Conservation (phyloP, 1,284 basidiomycete species). For the Cutaneotrichosporon cutaneum region DNA sequence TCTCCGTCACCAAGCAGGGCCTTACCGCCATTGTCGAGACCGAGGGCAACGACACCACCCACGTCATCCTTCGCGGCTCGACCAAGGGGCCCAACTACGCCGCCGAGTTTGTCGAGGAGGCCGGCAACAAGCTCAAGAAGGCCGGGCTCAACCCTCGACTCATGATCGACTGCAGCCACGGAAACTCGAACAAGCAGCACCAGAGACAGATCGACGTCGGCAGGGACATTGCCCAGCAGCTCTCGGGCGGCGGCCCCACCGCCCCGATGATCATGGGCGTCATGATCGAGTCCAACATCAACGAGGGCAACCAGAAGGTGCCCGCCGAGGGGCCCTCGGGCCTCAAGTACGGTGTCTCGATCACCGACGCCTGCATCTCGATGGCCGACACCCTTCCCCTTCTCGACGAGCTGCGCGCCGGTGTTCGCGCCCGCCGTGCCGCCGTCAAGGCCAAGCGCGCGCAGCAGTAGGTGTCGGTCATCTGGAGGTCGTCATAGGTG, state of each 20-base stretch:
- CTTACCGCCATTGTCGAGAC: slow-evolving; percentile 89
- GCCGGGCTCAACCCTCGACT: slow-evolving; percentile 75
- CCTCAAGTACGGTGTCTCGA: slow-evolving; percentile 74
- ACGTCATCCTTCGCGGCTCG: slow-evolving; percentile 86
- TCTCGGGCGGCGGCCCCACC: slow-evolving; percentile 66
- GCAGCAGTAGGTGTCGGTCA: slow-evolving; percentile 1
- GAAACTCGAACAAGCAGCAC: slow-evolving; percentile 63
- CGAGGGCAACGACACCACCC: slow-evolving; percentile 54
- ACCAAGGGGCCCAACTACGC: slow-evolving; percentile 81
- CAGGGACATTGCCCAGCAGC: slow-evolving; percentile 61
- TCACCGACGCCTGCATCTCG: slow-evolving; percentile 70
- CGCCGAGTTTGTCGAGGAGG: slow-evolving; percentile 73
- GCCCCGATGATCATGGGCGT: slow-evolving; percentile 83
- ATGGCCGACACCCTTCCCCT: slow-evolving; percentile 81
- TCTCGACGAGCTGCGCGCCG: slow-evolving; percentile 75
- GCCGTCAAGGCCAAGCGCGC: slow-evolving; percentile 40
- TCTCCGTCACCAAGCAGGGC: slow-evolving; percentile 89
- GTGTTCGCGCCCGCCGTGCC: slow-evolving; percentile 69
- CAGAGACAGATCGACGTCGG: slow-evolving; percentile 60
- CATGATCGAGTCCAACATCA: slow-evolving; percentile 94
- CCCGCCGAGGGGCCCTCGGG: slow-evolving; percentile 71
- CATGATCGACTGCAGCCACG: slow-evolving; percentile 94
- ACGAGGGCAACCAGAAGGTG: slow-evolving; percentile 77
- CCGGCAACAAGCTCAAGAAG: slow-evolving; percentile 72
- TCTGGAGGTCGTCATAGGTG: background rate